Conservation (phyloP, 352 stramenopile species). For the Vaucheria bursata region DNA sequence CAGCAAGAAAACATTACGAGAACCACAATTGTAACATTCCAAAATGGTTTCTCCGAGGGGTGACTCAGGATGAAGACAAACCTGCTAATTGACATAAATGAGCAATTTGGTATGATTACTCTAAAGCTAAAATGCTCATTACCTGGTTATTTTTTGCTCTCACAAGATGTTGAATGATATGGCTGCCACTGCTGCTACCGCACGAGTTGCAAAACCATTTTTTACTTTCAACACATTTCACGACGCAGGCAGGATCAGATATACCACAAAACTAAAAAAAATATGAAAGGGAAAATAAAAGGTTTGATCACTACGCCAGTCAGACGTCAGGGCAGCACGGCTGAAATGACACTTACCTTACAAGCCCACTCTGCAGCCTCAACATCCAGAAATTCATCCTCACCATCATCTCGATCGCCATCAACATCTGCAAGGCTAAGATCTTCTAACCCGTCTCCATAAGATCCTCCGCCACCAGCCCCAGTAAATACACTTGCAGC, state of each 20-base stretch:
- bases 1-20: constrained; percentile 94
- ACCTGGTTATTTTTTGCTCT: constrained; percentile 67
- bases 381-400: constrained; percentile 16
- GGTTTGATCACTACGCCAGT: background rate
- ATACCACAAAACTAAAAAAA: constrained; percentile 94
- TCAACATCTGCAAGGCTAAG: background rate
- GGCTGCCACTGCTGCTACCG: constrained; percentile 81
- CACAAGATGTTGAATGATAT: constrained; percentile 97
- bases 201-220: constrained; percentile 99
- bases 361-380: constrained; percentile 33
- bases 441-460: constrained; percentile 3
- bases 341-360: background rate
- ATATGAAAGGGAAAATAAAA: background rate
- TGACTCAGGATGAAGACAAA: constrained; percentile 83
- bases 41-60: constrained; percentile 91
- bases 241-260: constrained; percentile 86
- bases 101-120: too few species aligned
- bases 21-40: constrained; percentile 99
- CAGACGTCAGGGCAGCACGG: background rate
- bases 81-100: too few species aligned
- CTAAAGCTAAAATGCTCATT: background rate
- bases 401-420: background rate
- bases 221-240: constrained; percentile 83
- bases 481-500: background rate
- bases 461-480: background rate